These are phyloP conservation scores for Spiromastix sp. DNA, from an alignment of 2,329 filamentous ascomycete genomes.

Conservation along the genomic window DNA sequence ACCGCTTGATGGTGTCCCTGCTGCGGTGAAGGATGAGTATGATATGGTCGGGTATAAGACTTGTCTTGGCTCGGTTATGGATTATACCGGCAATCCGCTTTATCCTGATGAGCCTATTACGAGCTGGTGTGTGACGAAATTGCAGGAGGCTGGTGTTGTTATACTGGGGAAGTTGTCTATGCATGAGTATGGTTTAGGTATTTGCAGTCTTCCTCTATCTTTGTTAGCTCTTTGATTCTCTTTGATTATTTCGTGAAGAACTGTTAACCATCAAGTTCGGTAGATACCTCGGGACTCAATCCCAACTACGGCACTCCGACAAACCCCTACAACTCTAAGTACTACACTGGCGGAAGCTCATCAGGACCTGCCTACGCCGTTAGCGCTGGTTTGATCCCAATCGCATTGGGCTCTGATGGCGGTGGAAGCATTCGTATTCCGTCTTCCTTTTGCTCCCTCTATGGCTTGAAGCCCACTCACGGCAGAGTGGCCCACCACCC, in stretches of 20 bases:
- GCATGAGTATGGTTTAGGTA: conserved; percentile 60
- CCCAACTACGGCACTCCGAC: conserved; percentile 56
- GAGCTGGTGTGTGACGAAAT: conserved; percentile 53
- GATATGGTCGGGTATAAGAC: conserved; percentile 55
- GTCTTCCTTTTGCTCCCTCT: conserved; percentile 26
- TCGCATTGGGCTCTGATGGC: conserved; percentile 33
- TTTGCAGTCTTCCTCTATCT: conserved; percentile 8
- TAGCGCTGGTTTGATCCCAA: conserved; percentile 53
- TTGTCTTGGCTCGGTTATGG: conserved; percentile 49
- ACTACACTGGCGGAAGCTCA: conserved; percentile 66
- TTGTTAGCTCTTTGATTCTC: neutral
- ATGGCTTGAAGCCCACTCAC: conserved; percentile 30
- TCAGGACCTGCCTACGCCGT: conserved; percentile 59
- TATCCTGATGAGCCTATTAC: conserved; percentile 36
- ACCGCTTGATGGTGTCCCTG: conserved; percentile 65
- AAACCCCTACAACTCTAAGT: conserved; percentile 60
- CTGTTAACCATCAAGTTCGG: conserved; percentile 1
- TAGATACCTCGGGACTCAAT: conserved; percentile 65
- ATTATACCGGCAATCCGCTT: conserved; percentile 33
- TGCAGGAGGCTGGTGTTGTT: conserved; percentile 59
- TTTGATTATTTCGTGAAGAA: too few relatives aligned
- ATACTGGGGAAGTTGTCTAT: conserved; percentile 63
- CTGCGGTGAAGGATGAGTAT: conserved; percentile 68
- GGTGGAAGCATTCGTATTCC: conserved; percentile 31
- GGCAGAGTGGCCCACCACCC: conserved; percentile 39